Conservation (phyloP, 768 basidiomycete species). For the Hortiboletus campestris region DNA sequence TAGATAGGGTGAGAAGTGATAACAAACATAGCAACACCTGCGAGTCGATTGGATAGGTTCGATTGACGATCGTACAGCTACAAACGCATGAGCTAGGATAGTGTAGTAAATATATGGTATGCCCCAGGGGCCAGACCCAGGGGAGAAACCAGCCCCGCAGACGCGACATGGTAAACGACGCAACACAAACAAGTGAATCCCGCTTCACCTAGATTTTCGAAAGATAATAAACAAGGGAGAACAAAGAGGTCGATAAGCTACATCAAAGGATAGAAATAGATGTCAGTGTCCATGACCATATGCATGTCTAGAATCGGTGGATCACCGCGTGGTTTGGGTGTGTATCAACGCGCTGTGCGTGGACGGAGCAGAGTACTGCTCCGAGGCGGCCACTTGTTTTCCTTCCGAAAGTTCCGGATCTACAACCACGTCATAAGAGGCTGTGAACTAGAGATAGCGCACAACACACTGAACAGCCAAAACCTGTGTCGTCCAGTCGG, state of each 20-base stretch:
- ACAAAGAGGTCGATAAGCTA: conserved; percentile 15
- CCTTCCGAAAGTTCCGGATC: neutral
- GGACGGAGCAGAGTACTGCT: neutral
- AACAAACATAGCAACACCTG: neutral
- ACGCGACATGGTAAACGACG: neutral
- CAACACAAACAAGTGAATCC: neutral
- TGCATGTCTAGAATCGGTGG: conserved; percentile 1
- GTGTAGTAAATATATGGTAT: neutral
- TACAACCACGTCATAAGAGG: neutral
- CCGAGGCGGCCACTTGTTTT: neutral
- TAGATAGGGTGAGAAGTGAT: neutral
- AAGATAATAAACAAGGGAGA: neutral
- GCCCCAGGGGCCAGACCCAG: neutral
- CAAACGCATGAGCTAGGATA: neutral
- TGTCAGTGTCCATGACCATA: neutral
- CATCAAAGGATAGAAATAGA: conserved; percentile 11
- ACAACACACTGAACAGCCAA: neutral
- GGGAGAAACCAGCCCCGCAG: no score
- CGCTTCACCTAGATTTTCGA: neutral
- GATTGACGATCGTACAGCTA: neutral
- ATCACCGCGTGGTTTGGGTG: conserved; percentile 1
- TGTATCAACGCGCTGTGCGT: neutral
- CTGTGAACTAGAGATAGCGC: conserved; percentile 6
- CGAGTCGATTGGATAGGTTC: neutral
- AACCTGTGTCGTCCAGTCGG: neutral